phyloP scores from a whole-genome alignment of 257 asterid species.

The Solanum megistacrolobum region DNA sequence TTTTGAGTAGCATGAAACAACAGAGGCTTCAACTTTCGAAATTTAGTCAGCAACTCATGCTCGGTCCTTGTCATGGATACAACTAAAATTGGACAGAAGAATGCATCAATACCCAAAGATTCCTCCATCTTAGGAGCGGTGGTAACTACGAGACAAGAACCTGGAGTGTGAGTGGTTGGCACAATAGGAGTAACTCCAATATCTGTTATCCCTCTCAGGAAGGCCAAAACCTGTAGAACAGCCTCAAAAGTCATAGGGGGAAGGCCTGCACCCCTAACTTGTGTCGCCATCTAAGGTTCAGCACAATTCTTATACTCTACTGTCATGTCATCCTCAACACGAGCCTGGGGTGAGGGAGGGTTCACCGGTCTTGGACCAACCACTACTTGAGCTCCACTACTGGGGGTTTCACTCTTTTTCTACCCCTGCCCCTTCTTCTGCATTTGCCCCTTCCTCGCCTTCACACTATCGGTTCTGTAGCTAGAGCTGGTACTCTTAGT shows the following conservation, averaged over 20 bases:
- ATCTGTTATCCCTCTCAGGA: background rate
- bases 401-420: background rate
- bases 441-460: background rate
- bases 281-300: background rate
- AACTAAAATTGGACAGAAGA: background rate
- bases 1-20: background rate
- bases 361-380: background rate
- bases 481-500: no score
- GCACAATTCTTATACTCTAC: background rate
- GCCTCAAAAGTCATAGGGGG: background rate
- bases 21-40: background rate
- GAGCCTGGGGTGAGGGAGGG: background rate
- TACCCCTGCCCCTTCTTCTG: background rate
- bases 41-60: no score
- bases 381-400: background rate
- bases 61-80: background rate
- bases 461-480: no score
- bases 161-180: background rate
- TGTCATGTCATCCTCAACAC: background rate
- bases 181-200: no score
- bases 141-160: no score
- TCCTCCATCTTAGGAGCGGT: background rate
- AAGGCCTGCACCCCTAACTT: background rate
- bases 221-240: background rate
- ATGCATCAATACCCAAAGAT: background rate